These are phyloP conservation scores for Boletus huronensis DNA, from an alignment of 768 basidiomycete genomes.

Conservation along the genomic window DNA sequence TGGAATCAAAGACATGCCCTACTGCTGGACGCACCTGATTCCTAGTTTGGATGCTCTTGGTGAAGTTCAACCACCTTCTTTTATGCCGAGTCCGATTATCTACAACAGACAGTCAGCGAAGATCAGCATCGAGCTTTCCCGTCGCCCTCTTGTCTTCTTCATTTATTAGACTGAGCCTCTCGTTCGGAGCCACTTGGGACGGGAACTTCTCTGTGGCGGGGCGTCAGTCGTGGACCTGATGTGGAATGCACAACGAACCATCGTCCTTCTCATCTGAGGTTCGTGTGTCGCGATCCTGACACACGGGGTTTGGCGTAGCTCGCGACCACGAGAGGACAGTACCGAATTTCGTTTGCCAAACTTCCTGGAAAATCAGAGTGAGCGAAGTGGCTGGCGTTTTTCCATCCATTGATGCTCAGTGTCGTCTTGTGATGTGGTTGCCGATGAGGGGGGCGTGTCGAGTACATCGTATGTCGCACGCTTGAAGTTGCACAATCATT, in stretches of 20 bases:
- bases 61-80: background rate
- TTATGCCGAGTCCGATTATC: background rate
- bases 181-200: constrained; percentile 9
- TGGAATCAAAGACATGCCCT: constrained; percentile 9
- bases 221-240: background rate
- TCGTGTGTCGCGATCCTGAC: constrained; percentile 3
- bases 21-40: constrained; percentile 26
- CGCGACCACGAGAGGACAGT: constrained; percentile 7
- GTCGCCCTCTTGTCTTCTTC: background rate
- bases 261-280: constrained; percentile 1
- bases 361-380: constrained; percentile 1
- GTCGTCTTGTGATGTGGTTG: background rate
- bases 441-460: background rate
- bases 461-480: background rate
- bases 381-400: background rate
- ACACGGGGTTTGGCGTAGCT: background rate
- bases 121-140: no score
- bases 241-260: background rate
- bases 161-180: background rate
- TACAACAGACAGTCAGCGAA: background rate
- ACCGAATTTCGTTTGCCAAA: background rate
- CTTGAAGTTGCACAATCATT: background rate
- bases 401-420: background rate
- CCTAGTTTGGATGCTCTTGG: background rate
- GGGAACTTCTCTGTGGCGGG: constrained; percentile 1